Conservation (phyloP, 345 rosid species). For the Clausena lansium region DNA sequence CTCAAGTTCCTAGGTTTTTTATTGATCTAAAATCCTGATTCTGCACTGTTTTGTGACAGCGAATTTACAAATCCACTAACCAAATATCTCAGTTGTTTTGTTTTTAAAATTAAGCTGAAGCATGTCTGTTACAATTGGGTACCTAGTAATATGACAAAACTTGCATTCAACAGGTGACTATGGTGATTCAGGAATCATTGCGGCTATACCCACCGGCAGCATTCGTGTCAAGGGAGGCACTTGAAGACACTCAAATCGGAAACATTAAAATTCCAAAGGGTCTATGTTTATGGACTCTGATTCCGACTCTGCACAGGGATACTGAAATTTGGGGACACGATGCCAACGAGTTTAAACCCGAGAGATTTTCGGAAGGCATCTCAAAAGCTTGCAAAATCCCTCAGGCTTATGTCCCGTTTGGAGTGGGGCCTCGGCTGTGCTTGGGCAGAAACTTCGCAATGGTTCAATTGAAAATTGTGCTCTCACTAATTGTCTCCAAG, state of each 20-base stretch:
- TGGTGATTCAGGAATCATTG: constrained; percentile 65
- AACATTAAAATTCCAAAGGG: constrained; percentile 55
- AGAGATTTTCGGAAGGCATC: constrained; percentile 63
- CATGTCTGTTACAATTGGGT: too few species aligned
- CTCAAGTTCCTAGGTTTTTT: too few species aligned
- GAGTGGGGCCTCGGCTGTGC: constrained; percentile 72
- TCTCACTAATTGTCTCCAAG: constrained; percentile 62
- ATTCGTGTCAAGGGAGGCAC: constrained; percentile 66
- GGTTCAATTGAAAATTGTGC: constrained; percentile 58
- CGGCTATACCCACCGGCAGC: constrained; percentile 71
- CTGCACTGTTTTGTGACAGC: too few species aligned
- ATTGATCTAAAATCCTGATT: too few species aligned
- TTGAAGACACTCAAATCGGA: constrained; percentile 56
- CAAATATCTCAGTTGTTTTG: background rate
- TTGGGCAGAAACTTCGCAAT: constrained; percentile 71
- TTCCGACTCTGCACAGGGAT: constrained; percentile 61
- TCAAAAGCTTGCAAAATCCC: constrained; percentile 70
- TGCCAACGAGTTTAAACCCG: constrained; percentile 70
- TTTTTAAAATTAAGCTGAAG: too few species aligned
- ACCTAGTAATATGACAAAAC: background rate
- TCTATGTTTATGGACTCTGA: constrained; percentile 51
- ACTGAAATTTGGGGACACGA: constrained; percentile 71
- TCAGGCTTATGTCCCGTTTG: constrained; percentile 68
- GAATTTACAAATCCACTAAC: background rate
- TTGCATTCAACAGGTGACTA: constrained; percentile 38